phyloP scores from a whole-genome alignment of 208 protist species.

The Leptomonas seymouri region DNA sequence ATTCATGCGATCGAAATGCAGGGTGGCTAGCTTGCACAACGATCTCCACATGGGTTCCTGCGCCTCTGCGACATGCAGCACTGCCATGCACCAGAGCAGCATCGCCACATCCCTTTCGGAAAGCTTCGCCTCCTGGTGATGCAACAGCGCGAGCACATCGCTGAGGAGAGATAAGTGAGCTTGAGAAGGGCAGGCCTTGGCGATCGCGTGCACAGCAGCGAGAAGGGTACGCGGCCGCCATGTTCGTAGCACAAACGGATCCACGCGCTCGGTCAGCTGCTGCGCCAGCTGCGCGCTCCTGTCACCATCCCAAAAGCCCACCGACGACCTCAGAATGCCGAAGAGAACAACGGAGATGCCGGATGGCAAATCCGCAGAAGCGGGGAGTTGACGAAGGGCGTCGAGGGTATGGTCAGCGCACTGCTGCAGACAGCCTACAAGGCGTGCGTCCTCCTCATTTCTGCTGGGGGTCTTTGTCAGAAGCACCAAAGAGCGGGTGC shows the following conservation, averaged over 20 bases:
- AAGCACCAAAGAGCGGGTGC: slow-evolving; percentile 26
- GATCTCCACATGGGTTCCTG: slow-evolving; percentile 51
- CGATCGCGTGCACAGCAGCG: slow-evolving; percentile 55
- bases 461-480: slow-evolving; percentile 7
- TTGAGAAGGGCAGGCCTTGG: slow-evolving; percentile 38
- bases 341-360: slow-evolving; percentile 44
- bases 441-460: slow-evolving; percentile 3
- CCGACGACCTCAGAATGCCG: slow-evolving; percentile 30
- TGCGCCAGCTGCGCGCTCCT: slow-evolving; percentile 32
- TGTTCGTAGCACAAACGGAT: slow-evolving; percentile 31
- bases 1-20: slow-evolving; percentile 47
- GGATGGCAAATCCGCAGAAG: slow-evolving; percentile 19
- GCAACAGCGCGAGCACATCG: slow-evolving; percentile 46
- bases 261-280: slow-evolving; percentile 41
- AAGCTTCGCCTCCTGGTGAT: slow-evolving; percentile 49
- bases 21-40: slow-evolving; percentile 49
- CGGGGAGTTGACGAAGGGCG: slow-evolving; percentile 31
- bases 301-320: slow-evolving; percentile 28
- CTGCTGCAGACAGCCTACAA: slow-evolving; percentile 9
- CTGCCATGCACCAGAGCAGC: slow-evolving; percentile 70
- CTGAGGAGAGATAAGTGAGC: slow-evolving; percentile 31
- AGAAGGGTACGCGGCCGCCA: slow-evolving; percentile 64
- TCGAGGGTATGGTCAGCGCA: slow-evolving; percentile 20
- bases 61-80: slow-evolving; percentile 24
- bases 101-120: slow-evolving; percentile 45